Evolutionary conservation across 2,329 filamentous ascomycete species (phyloP), one percentile per base, ranked within the genome.

Genomic region (Stachybotrys chartarum): DNA sequence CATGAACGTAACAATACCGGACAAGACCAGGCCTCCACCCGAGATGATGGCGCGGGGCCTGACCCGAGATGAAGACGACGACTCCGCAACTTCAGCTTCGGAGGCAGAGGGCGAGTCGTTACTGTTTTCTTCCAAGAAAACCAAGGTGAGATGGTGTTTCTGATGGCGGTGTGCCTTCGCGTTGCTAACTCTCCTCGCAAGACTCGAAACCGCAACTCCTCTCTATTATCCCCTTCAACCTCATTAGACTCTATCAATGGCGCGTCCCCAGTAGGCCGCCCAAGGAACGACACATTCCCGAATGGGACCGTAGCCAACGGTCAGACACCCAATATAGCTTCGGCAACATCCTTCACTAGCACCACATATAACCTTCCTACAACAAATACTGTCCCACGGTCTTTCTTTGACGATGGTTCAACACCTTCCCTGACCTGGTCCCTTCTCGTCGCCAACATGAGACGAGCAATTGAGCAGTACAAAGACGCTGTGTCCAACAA

Each of bases 191-290:
- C 16, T 24, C 47, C 12, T 50, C 50, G 55, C 4, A 64, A 84
- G 78, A 78, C 81, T 61, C 81, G 82, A 58, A 81, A 81, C 59
- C 87, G 87, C 59, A 82, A 84, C 47, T 89, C 88, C 12, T 82
- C 83, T 51, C 87, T 85, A 32, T 78, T 96, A 50, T 96, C 91
- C 24, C 90, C 91, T 14, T 90, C 91, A 18, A 89, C 88, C 1
- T 97, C 92, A 1, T 91, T 95, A 86, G 91, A 96, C 66, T 96
- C 92, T 1, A 86, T 96, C 61, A 91, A 88, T 62, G 86, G 82
- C 51, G 74, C 81, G 52, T 87, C 87, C 7, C 45, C 45, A 16
- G 72, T 79, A 16, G 78, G 74, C 35, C 72, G 85, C 62, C 79
- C 78, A 42, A 79, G 82, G 59, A 79, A 74, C 57, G 86, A 88